Evolutionary conservation across 2,329 filamentous ascomycete species (phyloP).

Genomic region (Colletotrichum salicis): DNA sequence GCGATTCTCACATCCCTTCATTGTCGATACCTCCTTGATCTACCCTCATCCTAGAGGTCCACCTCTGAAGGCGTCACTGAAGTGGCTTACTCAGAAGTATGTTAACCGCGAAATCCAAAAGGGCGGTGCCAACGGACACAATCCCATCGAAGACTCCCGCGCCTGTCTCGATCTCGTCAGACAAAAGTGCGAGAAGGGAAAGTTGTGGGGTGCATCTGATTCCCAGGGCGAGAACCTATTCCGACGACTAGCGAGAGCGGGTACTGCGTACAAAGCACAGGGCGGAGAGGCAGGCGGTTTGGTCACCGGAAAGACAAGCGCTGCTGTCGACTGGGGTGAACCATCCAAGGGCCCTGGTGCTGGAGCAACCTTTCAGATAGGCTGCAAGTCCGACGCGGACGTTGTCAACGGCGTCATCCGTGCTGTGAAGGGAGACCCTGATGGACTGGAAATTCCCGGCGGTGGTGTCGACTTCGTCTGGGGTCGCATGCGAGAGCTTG

Average conservation of each 20-base stretch:
- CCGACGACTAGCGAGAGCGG: constrained; percentile 76
- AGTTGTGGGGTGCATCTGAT: constrained; percentile 84
- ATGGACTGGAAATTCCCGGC: constrained; percentile 66
- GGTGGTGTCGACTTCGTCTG: constrained; percentile 75
- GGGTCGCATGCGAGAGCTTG: constrained; percentile 73
- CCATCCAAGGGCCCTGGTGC: constrained; percentile 69
- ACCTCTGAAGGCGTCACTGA: constrained; percentile 89
- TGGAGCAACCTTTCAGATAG: constrained; percentile 66
- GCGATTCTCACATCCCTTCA: constrained; percentile 88
- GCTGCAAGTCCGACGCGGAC: constrained; percentile 69
- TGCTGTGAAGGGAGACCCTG: constrained; percentile 67
- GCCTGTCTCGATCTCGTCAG: constrained; percentile 94
- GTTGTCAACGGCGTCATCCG: constrained; percentile 65
- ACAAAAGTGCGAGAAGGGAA: constrained; percentile 94
- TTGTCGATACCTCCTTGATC: constrained; percentile 90
- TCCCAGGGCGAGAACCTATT: constrained; percentile 88
- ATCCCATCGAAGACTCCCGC: constrained; percentile 91
- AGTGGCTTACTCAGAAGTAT: constrained; percentile 89
- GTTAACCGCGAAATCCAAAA: constrained; percentile 89
- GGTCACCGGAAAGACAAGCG: constrained; percentile 71
- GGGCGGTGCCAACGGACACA: constrained; percentile 78
- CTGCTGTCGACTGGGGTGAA: constrained; percentile 91
- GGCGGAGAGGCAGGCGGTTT: constrained; percentile 65
- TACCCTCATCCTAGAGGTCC: constrained; percentile 92
- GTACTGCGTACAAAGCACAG: constrained; percentile 70